phyloP scores from a whole-genome alignment of 2,329 filamentous ascomycete genomes.

The Aspergillus terreus region DNA sequence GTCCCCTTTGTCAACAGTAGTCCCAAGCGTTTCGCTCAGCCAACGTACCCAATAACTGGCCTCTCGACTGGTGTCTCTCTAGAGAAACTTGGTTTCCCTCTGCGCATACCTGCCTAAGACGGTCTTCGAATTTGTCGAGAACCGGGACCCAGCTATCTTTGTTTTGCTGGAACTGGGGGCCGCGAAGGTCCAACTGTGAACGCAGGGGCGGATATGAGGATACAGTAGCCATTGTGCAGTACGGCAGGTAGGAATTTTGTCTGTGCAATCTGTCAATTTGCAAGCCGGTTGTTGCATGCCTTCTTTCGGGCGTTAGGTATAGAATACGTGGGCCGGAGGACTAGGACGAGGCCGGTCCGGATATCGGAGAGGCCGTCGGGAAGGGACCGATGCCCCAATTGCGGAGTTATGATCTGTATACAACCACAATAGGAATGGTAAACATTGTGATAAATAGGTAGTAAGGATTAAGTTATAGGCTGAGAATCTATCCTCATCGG shows the following conservation, averaged over 20 bases:
- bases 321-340: no score
- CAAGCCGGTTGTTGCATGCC: no score
- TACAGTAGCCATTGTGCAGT: neutral
- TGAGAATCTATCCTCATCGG: neutral
- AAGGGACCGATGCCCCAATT: no score
- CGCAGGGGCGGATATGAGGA: neutral
- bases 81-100: constrained; percentile 31
- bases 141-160: constrained; percentile 27
- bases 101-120: constrained; percentile 22
- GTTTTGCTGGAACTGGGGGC: neutral
- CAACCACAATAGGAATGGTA: neutral
- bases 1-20: neutral
- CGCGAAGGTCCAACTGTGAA: neutral
- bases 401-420: neutral
- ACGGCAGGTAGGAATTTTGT: no score
- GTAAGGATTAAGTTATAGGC: no score
- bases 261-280: no score
- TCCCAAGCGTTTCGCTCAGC: neutral
- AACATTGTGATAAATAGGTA: no score
- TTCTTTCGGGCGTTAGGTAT: no score
- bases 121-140: constrained; percentile 25
- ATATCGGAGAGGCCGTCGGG: neutral
- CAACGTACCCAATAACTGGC: constrained; percentile 25
- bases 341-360: neutral
- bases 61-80: constrained; percentile 24